Conservation (phyloP, 148 eudicot species). For the Rhododendron kiyosumense region DNA sequence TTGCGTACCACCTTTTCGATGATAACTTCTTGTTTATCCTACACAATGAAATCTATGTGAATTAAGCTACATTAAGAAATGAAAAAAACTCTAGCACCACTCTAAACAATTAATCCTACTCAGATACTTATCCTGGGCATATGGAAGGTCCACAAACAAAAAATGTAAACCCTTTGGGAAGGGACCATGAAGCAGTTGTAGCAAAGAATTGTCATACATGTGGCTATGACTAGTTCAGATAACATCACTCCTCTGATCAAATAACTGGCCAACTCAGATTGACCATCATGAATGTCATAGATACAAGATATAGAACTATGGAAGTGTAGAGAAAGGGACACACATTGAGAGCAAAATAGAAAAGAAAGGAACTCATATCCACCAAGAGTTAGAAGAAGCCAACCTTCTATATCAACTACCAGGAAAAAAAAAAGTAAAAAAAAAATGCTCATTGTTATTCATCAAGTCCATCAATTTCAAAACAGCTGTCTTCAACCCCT, state of each 20-base stretch:
- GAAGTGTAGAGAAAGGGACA: background rate
- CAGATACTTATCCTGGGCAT: background rate
- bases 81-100: background rate
- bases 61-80: background rate
- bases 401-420: background rate
- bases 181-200: constrained; percentile 3
- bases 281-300: background rate
- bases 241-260: background rate
- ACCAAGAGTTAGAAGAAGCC: background rate
- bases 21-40: constrained; percentile 85
- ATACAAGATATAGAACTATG: background rate
- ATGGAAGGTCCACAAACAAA: background rate
- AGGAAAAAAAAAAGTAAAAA: background rate
- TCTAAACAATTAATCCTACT: background rate
- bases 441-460: background rate
- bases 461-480: background rate
- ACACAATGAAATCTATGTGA: constrained; percentile 12
- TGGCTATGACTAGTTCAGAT: background rate
- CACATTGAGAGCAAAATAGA: background rate
- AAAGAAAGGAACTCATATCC: background rate
- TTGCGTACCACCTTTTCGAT: constrained; percentile 94
- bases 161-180: background rate
- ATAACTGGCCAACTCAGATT: background rate
- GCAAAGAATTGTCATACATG: background rate
- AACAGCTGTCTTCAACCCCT: background rate